phyloP scores from a whole-genome alignment of 345 rosid species.

The Erodium maritimum region DNA sequence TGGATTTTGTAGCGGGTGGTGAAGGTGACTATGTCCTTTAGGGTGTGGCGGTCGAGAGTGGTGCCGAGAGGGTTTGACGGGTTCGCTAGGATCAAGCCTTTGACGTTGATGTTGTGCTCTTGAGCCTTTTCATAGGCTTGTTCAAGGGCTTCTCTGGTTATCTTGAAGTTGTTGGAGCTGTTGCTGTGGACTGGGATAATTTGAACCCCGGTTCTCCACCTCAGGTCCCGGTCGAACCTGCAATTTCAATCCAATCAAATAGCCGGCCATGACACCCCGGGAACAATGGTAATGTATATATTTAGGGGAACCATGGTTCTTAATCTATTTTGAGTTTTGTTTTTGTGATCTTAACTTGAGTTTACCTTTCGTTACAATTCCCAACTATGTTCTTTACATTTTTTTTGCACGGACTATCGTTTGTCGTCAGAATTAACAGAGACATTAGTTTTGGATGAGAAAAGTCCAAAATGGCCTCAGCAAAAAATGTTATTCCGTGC shows the following conservation, averaged over 20 bases:
- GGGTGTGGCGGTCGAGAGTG: constrained; percentile 34
- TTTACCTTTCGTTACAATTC: too few relatives aligned
- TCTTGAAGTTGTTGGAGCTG: constrained; percentile 51
- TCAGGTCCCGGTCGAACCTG: constrained; percentile 74
- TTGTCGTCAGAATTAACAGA: too few relatives aligned
- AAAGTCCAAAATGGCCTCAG: too few relatives aligned
- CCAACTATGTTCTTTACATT: too few relatives aligned
- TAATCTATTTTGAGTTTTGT: too few relatives aligned
- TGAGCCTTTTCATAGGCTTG: constrained; percentile 40
- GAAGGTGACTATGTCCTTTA: constrained; percentile 37
- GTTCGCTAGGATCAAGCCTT: constrained; percentile 66
- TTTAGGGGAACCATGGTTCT: too few relatives aligned
- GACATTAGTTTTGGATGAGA: too few relatives aligned
- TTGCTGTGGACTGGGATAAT: constrained; percentile 53
- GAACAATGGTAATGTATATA: too few relatives aligned
- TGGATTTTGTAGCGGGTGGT: constrained; percentile 46
- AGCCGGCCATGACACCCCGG: too few relatives aligned
- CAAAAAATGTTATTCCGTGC: too few relatives aligned
- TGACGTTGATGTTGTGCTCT: constrained; percentile 36
- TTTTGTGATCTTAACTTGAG: too few relatives aligned
- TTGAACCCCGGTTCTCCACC: constrained; percentile 71
- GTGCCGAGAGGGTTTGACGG: constrained; percentile 91
- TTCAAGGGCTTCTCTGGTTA: constrained; percentile 45
- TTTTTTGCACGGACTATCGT: too few relatives aligned
- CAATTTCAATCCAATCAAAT: neutral